phyloP scores from a whole-genome alignment of 2,329 filamentous ascomycete genomes.

The Ophiostoma novo-ulmi region DNA sequence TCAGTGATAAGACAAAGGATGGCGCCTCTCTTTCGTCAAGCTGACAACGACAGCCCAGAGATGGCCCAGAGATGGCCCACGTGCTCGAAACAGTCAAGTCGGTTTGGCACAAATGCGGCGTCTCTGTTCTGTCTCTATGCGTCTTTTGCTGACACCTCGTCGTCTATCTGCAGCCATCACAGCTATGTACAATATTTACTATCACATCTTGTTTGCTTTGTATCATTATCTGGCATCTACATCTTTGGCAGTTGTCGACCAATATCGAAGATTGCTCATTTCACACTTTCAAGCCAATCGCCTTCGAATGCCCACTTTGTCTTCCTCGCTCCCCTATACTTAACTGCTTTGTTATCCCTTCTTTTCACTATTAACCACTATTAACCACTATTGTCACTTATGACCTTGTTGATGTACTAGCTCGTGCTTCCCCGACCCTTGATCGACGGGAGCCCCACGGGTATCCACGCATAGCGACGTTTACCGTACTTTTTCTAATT shows the following conservation, averaged over 20 bases:
- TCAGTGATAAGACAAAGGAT: not conserved
- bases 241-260: not conserved
- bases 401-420: not conserved
- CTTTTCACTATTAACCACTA: too few species aligned
- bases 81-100: slow-evolving; percentile 1
- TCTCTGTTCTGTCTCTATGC: not conserved
- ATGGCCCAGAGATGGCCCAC: not conserved
- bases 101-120: not conserved
- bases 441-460: not conserved
- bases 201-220: not conserved
- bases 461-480: not conserved
- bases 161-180: not conserved
- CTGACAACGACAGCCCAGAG: not conserved
- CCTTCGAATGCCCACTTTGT: not conserved
- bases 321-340: not conserved
- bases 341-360: not conserved
- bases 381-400: not conserved
- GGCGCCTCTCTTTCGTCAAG: not conserved
- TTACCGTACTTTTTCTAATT: not conserved
- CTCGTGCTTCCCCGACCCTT: not conserved
- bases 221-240: not conserved
- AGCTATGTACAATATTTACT: not conserved
- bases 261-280: slow-evolving; percentile 4
- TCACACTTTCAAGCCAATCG: not conserved
- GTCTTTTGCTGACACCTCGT: not conserved